Evolutionary conservation across 495 filamentous ascomycete genomes (phyloP).

Genomic region (Aspergillus wentii): DNA sequence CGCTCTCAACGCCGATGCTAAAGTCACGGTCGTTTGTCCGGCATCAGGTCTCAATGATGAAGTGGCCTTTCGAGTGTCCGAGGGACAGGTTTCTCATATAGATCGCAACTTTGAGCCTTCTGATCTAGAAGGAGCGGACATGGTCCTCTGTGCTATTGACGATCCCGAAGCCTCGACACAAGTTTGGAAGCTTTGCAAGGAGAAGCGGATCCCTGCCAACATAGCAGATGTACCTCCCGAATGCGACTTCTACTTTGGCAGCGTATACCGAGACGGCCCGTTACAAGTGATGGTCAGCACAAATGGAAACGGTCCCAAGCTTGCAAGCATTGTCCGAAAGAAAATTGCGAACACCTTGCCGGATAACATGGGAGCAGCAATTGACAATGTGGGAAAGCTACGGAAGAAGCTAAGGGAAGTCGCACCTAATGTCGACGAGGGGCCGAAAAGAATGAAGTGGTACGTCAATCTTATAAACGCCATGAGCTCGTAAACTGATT

Average conservation of each 20-base stretch:
- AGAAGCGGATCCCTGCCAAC: constrained; percentile 78
- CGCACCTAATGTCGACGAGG: constrained; percentile 67
- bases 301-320: constrained; percentile 90
- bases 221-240: constrained; percentile 96
- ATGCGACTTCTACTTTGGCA: constrained; percentile 98
- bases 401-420: constrained; percentile 73
- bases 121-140: constrained; percentile 73
- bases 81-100: constrained; percentile 68
- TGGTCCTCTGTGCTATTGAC: constrained; percentile 92
- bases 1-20: constrained; percentile 89
- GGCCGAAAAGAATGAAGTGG: constrained; percentile 91
- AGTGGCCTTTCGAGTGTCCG: constrained; percentile 72
- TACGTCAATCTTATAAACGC: constrained; percentile 24
- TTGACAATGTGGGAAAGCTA: constrained; percentile 74
- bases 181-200: constrained; percentile 91
- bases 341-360: constrained; percentile 77
- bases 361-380: constrained; percentile 70
- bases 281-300: constrained; percentile 98
- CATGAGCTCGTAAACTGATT: constrained; percentile 1
- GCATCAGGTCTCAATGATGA: constrained; percentile 77
- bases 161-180: constrained; percentile 79
- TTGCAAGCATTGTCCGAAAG: constrained; percentile 81
- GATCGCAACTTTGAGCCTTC: constrained; percentile 76
- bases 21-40: constrained; percentile 80
- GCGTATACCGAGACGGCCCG: constrained; percentile 89